Percentiles rank a stretch among this genome's conserved stretches.
Conservation (phyloP, 805 yeast species). For the Myxozyma udenii region DNA sequence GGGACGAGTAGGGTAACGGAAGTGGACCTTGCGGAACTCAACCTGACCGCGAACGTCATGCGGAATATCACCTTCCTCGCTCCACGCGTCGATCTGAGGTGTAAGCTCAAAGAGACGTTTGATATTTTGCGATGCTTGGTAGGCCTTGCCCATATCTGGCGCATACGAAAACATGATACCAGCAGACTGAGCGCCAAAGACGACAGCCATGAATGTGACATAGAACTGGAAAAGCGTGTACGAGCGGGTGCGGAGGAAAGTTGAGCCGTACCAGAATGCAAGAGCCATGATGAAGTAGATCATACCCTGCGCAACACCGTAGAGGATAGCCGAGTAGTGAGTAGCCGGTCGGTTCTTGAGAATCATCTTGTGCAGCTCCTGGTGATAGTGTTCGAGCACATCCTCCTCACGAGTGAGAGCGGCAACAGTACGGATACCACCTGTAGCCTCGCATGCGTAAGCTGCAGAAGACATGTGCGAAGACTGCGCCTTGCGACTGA, state of each 20-base stretch:
- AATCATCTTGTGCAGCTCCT: conserved; percentile 11
- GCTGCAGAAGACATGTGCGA: conserved; percentile 43
- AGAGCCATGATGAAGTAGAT: conserved; percentile 44
- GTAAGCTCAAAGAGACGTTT: conserved; percentile 36
- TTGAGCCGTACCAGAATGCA: conserved; percentile 47
- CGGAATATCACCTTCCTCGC: conserved; percentile 34
- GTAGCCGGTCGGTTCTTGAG: conserved; percentile 17
- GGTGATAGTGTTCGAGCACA: conserved; percentile 37
- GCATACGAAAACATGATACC: conserved; percentile 45
- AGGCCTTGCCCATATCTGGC: conserved; percentile 47
- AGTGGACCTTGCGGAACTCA: conserved; percentile 42
- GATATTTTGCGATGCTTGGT: conserved; percentile 40
- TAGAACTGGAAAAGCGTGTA: conserved; percentile 40
- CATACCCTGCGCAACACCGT: conserved; percentile 42
- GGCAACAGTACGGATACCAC: conserved; percentile 44
- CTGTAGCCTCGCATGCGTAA: conserved; percentile 43
- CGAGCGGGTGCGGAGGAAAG: conserved; percentile 37
- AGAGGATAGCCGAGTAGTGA: conserved; percentile 38
- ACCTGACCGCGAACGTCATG: conserved; percentile 48
- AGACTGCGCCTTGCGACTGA: conserved; percentile 41
- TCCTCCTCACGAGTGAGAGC: conserved; percentile 44
- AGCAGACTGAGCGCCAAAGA: conserved; percentile 46
- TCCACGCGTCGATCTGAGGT: conserved; percentile 41
- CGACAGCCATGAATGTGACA: conserved; percentile 42
- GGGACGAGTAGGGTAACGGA: conserved; percentile 38